Evolutionary conservation across 306 rosid species (phyloP), one percentile per base, ranked within the genome.

Genomic region (Corylus heterophylla): DNA sequence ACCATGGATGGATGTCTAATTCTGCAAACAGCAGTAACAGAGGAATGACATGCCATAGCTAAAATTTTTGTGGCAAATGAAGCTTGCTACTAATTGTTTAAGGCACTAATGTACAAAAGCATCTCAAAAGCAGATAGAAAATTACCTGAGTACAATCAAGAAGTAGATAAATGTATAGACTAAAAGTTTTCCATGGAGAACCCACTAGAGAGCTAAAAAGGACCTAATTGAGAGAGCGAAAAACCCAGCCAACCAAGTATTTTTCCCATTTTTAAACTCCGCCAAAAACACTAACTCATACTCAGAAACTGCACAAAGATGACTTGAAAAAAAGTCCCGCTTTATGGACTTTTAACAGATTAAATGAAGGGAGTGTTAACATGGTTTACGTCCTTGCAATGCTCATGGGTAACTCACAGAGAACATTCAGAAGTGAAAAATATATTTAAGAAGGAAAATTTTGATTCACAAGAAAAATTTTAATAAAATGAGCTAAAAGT

Each of bases 331-430:
- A 14, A 27, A 14, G 1, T 20, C n/a, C 61, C 61, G n/a, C 35
- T 58, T 58, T 22, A 58, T 20, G 64, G 64, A 58, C 64, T 58
- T 54, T 35, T 64, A 37, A 35, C 70, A 64, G 44, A 64, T 27
- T 18, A 12, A 1, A 0, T 9, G 2, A 4, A 42, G 5, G 50
- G 51, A 2, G 27, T 67, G 50, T 59, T 59, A 12, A 67, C 72
- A 67, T 67, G 3, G 8, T 67, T 22, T 22, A 22, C 25, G 0
- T 22, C 25, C 25, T 22, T 22, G 25, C 25, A 22, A 22, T 22
- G 25, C 25, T 22, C 25, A 22, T 22, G 25, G 25, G 25, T 22
- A 22, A 22, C 25, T 22, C 25, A 22, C 25, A 22, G 25, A 22
- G 25, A 22, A 22, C 25, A 22, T 22, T 22, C 25, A 22, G 25